phyloP scores from a whole-genome alignment of 352 stramenopile genomes.

The Phytophthora vignae region DNA sequence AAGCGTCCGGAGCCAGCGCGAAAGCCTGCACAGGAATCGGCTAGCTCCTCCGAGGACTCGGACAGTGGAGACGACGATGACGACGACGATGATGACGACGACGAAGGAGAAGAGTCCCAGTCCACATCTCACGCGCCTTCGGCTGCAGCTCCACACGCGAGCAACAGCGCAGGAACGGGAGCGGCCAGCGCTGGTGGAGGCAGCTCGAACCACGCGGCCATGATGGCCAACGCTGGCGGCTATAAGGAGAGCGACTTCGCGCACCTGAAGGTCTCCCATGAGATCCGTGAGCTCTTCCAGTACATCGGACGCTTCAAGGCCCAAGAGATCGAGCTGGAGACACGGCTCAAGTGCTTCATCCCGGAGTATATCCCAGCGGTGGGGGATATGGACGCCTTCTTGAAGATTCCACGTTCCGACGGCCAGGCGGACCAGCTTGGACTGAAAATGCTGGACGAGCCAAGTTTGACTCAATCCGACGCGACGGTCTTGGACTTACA shows the following conservation, averaged over 20 bases:
- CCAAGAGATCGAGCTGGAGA: constrained; percentile 96
- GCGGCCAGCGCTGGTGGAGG: constrained; percentile 22
- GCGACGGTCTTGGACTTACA: constrained; percentile 96
- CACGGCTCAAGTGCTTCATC: constrained; percentile 96
- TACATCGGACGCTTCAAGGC: constrained; percentile 96
- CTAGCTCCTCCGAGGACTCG: constrained; percentile 75
- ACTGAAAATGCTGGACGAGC: constrained; percentile 95
- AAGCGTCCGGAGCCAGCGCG: constrained; percentile 54
- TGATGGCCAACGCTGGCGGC: constrained; percentile 69
- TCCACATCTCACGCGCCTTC: constrained; percentile 28
- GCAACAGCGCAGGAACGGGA: constrained; percentile 15
- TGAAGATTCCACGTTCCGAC: constrained; percentile 96
- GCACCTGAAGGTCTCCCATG: constrained; percentile 89
- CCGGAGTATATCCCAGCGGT: constrained; percentile 97
- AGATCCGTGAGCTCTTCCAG: constrained; percentile 93
- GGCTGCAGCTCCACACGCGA: constrained; percentile 10
- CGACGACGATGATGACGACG: constrained; percentile 69
- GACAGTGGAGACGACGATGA: constrained; percentile 76
- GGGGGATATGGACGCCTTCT: constrained; percentile 96
- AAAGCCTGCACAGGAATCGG: constrained; percentile 64
- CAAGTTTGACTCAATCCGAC: constrained; percentile 92
- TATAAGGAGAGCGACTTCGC: constrained; percentile 93
- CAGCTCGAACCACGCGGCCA: constrained; percentile 54
- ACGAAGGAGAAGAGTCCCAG: constrained; percentile 55
- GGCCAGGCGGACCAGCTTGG: constrained; percentile 90